Evolutionary conservation across 352 stramenopile species (phyloP).

Genomic region (Phytopythium boreale): DNA sequence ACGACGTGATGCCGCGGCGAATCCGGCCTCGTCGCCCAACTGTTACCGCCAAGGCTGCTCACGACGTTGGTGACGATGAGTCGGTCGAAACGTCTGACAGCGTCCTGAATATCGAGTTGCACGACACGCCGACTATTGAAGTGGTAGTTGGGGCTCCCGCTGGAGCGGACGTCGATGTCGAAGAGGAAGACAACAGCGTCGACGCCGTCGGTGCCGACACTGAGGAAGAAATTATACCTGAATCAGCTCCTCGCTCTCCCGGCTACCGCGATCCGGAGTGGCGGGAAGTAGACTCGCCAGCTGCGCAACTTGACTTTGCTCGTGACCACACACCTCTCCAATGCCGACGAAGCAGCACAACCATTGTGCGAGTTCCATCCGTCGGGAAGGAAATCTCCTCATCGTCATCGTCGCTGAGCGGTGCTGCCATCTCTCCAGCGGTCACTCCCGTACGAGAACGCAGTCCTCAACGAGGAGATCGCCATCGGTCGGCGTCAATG

Average conservation of each 20-base stretch:
- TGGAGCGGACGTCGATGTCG: background rate
- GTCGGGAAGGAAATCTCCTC: constrained; percentile 9
- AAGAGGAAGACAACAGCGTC: background rate
- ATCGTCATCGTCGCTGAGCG: background rate
- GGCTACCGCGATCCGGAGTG: background rate
- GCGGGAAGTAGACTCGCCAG: background rate
- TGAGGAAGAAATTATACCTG: background rate
- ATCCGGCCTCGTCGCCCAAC: constrained; percentile 15
- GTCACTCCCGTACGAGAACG: background rate
- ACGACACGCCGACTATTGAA: background rate
- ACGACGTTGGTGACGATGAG: background rate
- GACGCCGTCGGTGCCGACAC: background rate
- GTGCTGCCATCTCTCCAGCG: background rate
- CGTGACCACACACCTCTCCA: constrained; percentile 8
- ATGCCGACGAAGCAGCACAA: constrained; percentile 18
- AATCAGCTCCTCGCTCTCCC: background rate
- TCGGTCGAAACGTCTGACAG: background rate
- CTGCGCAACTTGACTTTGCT: background rate
- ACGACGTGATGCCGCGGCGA: constrained; percentile 30
- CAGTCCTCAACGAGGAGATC: background rate
- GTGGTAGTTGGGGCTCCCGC: background rate
- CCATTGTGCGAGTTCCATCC: constrained; percentile 20
- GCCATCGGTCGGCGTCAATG: background rate
- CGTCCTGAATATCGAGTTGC: background rate
- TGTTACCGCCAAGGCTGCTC: background rate